Conservation (phyloP, 352 stramenopile species). For the Pythium chondricola region DNA sequence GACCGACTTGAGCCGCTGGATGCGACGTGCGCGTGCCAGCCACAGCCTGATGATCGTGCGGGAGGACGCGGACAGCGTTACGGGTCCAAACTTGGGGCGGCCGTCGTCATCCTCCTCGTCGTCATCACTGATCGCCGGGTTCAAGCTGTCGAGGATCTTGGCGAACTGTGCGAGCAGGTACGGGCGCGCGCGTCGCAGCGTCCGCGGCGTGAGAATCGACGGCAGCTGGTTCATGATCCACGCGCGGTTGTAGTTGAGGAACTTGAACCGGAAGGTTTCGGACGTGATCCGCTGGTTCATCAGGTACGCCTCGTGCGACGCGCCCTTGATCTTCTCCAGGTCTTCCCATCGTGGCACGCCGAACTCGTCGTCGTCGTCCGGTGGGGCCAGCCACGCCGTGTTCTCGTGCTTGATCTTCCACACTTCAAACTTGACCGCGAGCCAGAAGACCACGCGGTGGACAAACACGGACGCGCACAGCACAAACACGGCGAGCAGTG, state of each 20-base stretch:
- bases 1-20: conserved; percentile 77
- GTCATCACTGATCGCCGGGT: conserved; percentile 92
- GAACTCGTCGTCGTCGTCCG: conserved; percentile 90
- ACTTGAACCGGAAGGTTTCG: conserved; percentile 97
- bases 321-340: conserved; percentile 90
- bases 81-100: conserved; percentile 80
- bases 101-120: conserved; percentile 81
- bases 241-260: conserved; percentile 96
- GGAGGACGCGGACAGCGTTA: conserved; percentile 86
- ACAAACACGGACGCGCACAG: conserved; percentile 49
- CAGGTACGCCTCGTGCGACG: conserved; percentile 91
- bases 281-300: conserved; percentile 97
- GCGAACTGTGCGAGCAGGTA: conserved; percentile 96
- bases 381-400: conserved; percentile 88
- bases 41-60: conserved; percentile 91
- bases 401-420: conserved; percentile 97
- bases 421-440: conserved; percentile 87
- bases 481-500: conserved; percentile 78
- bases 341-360: conserved; percentile 90
- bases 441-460: conserved; percentile 62
- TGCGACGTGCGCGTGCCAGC: conserved; percentile 81
- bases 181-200: conserved; percentile 82
- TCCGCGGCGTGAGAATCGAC: conserved; percentile 93
- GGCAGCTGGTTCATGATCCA: conserved; percentile 96
- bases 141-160: conserved; percentile 93